These are phyloP conservation scores for Penicillium sclerotigenum DNA, from an alignment of 2,329 filamentous ascomycete genomes.

Conservation along the genomic window DNA sequence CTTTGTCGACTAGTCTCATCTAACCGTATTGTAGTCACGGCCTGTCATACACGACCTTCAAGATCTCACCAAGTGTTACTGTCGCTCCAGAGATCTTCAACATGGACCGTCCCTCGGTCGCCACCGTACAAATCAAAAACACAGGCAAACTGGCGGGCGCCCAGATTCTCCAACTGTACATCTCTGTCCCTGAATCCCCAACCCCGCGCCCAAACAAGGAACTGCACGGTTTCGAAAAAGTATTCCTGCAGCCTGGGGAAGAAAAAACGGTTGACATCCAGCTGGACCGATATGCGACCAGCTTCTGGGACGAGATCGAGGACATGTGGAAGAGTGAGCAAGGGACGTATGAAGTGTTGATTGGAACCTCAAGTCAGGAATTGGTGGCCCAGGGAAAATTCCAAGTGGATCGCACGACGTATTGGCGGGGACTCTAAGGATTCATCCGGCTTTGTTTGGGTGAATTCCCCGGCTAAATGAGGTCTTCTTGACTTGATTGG, in stretches of 20 bases:
- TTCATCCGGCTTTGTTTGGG: not conserved
- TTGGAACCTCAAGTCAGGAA: slow-evolving; percentile 32
- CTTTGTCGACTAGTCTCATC: not conserved
- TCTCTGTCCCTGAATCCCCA: slow-evolving; percentile 23
- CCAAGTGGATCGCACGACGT: slow-evolving; percentile 18
- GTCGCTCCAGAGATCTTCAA: slow-evolving; percentile 31
- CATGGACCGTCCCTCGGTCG: slow-evolving; percentile 43
- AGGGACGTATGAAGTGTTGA: slow-evolving; percentile 39
- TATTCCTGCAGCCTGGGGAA: slow-evolving; percentile 38
- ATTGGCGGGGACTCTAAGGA: slow-evolving; percentile 24
- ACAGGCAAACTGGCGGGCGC: slow-evolving; percentile 50
- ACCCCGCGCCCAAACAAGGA: slow-evolving; percentile 42
- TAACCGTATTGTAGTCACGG: slow-evolving; percentile 53
- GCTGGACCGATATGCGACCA: slow-evolving; percentile 38
- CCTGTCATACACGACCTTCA: slow-evolving; percentile 70
- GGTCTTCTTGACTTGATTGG: slow-evolving; percentile 8
- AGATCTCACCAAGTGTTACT: slow-evolving; percentile 43
- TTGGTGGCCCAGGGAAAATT: slow-evolving; percentile 21
- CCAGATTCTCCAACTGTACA: slow-evolving; percentile 53
- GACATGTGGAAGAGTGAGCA: slow-evolving; percentile 40
- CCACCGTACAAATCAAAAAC: slow-evolving; percentile 49
- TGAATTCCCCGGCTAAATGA: slow-evolving; percentile 7
- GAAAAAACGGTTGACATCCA: slow-evolving; percentile 30
- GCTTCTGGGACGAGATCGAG: slow-evolving; percentile 44
- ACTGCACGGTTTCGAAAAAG: slow-evolving; percentile 47